phyloP scores from a whole-genome alignment of 2,329 filamentous ascomycete species.

The Aspergillus arachidicola region DNA sequence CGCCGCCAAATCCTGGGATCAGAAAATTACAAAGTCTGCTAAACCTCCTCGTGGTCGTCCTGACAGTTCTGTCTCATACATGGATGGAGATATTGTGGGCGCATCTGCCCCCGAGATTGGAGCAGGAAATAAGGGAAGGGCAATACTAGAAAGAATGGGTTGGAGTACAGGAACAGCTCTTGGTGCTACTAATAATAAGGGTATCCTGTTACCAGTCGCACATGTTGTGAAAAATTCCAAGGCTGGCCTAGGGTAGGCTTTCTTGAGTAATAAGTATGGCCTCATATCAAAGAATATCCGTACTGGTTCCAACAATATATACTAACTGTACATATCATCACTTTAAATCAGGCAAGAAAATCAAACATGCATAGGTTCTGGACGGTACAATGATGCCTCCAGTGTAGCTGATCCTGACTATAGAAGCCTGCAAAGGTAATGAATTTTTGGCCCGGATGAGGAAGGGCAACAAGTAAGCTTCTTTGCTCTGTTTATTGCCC shows the following conservation, averaged over 20 bases:
- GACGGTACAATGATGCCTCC: no score
- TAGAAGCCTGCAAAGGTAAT: not conserved
- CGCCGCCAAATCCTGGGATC: slow-evolving; percentile 27
- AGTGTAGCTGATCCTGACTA: not conserved
- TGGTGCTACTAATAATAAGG: slow-evolving; percentile 80
- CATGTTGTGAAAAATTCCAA: slow-evolving; percentile 87
- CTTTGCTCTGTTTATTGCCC: not conserved
- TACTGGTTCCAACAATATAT: not conserved
- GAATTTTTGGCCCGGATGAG: not conserved
- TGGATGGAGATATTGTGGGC: slow-evolving; percentile 86
- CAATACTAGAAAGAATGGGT: slow-evolving; percentile 95
- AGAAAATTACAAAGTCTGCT: slow-evolving; percentile 20
- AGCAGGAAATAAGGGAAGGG: slow-evolving; percentile 77
- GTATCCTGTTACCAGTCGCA: slow-evolving; percentile 80
- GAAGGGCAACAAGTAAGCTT: not conserved
- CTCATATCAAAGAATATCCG: not conserved
- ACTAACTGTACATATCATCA: not conserved
- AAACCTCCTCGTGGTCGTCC: slow-evolving; percentile 40
- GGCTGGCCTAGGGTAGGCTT: slow-evolving; percentile 69
- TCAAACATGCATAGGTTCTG: not conserved
- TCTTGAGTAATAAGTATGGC: not conserved
- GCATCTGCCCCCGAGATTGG: slow-evolving; percentile 82
- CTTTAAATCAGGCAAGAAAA: no score
- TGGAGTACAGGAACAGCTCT: slow-evolving; percentile 87
- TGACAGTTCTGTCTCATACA: slow-evolving; percentile 60